Conservation (phyloP, 2,329 filamentous ascomycete species). For the Proliferodiscus dingleyae region DNA sequence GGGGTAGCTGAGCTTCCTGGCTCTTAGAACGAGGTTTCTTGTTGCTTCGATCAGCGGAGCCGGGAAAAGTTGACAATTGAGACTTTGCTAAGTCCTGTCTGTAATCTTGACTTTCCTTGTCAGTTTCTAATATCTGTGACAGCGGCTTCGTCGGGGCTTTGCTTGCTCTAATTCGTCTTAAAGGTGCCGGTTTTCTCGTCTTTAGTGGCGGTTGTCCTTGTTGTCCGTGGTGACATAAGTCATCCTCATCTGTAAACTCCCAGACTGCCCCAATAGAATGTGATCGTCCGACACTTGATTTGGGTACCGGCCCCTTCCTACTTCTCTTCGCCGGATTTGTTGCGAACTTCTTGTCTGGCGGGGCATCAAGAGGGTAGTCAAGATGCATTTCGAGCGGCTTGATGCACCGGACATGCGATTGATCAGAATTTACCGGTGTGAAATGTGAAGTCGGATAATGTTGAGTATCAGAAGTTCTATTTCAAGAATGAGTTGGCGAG, state of each 20-base stretch:
- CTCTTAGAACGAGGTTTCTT: slow-evolving; percentile 6
- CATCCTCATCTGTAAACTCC: slow-evolving; percentile 17
- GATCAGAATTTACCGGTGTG: slow-evolving; percentile 19
- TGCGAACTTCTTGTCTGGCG: slow-evolving; percentile 2
- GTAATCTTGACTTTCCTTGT: background rate
- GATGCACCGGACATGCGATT: slow-evolving; percentile 8
- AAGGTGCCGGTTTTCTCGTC: slow-evolving; percentile 14
- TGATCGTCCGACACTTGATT: slow-evolving; percentile 6
- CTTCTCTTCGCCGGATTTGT: slow-evolving; percentile 1
- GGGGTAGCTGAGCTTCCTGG: slow-evolving; percentile 9
- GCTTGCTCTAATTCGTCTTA: slow-evolving; percentile 10
- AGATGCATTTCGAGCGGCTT: slow-evolving; percentile 14
- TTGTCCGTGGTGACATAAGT: slow-evolving; percentile 10
- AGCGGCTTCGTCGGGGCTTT: slow-evolving; percentile 2
- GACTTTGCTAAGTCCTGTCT: background rate
- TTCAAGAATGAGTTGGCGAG: slow-evolving; percentile 1
- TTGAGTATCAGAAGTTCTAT: background rate
- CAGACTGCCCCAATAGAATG: slow-evolving; percentile 16
- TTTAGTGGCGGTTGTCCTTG: slow-evolving; percentile 9
- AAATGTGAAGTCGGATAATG: slow-evolving; percentile 14
- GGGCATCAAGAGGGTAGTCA: slow-evolving; percentile 14
- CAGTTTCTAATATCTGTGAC: background rate
- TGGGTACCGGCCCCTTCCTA: slow-evolving; percentile 8
- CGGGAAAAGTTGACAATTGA: slow-evolving; percentile 16
- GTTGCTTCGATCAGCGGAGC: slow-evolving; percentile 9